A percentile compares a stretch with the other conserved stretches of the same genome.
Conservation (phyloP, 2,329 filamentous ascomycete species). For the Metarhizium album region DNA sequence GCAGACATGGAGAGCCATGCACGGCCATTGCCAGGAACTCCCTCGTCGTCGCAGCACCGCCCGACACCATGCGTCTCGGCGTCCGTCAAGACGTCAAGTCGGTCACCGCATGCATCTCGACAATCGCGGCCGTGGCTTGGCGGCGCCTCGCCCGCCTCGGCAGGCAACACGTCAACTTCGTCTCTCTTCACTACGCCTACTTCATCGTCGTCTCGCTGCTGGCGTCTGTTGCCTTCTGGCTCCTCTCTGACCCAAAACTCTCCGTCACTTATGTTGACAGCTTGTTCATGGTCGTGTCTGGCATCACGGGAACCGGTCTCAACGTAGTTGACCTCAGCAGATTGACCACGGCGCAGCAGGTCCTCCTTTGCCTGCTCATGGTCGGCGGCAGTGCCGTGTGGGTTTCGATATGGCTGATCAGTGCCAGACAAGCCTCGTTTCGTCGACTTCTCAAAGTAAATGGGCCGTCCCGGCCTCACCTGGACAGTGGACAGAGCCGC, state of each 20-base stretch:
- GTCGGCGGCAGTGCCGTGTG: slow-evolving; percentile 57
- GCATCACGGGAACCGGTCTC: slow-evolving; percentile 57
- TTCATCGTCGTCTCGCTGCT: slow-evolving; percentile 47
- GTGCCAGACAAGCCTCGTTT: slow-evolving; percentile 50
- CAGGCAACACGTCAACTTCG: slow-evolving; percentile 44
- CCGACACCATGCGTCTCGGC: too few relatives aligned
- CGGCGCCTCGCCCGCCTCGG: not conserved
- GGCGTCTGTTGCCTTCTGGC: slow-evolving; percentile 51
- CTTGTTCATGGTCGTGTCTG: slow-evolving; percentile 55
- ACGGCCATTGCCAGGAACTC: too few relatives aligned
- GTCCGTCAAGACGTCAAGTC: too few relatives aligned
- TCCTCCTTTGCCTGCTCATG: slow-evolving; percentile 53
- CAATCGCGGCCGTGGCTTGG: not conserved
- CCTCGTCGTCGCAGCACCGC: too few relatives aligned
- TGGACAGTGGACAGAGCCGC: too few relatives aligned
- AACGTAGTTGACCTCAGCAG: slow-evolving; percentile 56
- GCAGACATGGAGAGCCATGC: too few relatives aligned
- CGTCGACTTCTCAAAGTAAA: slow-evolving; percentile 40
- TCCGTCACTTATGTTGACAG: slow-evolving; percentile 51
- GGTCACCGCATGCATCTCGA: too few relatives aligned
- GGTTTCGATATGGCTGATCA: slow-evolving; percentile 53
- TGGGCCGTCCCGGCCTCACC: too few relatives aligned
- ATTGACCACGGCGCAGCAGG: slow-evolving; percentile 58
- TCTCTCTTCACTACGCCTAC: slow-evolving; percentile 57
- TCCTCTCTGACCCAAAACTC: slow-evolving; percentile 36